Percentiles rank a stretch among this genome's conserved stretches.
phyloP scores from a whole-genome alignment of 1,284 basidiomycete genomes.

The Cutaneotrichosporon curvatum region DNA sequence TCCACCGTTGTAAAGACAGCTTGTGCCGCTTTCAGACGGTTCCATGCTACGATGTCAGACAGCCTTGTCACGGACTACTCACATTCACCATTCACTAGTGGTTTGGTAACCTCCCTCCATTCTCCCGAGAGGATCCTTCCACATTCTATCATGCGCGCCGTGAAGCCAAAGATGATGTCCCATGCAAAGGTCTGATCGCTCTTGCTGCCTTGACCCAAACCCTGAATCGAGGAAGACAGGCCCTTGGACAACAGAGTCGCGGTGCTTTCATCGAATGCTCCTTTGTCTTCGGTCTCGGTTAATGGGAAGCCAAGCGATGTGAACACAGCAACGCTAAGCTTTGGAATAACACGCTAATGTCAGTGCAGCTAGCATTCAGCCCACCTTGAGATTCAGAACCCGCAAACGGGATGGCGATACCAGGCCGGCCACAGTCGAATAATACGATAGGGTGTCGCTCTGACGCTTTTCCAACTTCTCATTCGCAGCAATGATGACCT shows the following conservation, averaged over 20 bases:
- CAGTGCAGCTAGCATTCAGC: neutral
- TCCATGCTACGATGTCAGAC: conserved; percentile 16
- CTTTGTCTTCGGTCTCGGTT: neutral
- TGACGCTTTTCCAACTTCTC: conserved; percentile 8
- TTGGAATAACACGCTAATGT: conserved; percentile 4
- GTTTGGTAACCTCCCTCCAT: neutral
- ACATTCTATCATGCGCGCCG: conserved; percentile 13
- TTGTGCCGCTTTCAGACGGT: conserved; percentile 22
- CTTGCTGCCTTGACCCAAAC: conserved; percentile 18
- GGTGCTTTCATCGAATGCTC: neutral
- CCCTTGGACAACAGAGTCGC: conserved; percentile 11
- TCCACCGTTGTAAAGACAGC: conserved; percentile 18
- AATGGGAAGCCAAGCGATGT: conserved; percentile 6
- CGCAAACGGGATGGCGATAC: conserved; percentile 15
- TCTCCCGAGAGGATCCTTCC: conserved; percentile 4
- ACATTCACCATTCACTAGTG: no score
- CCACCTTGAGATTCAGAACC: conserved; percentile 22
- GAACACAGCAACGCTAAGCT: conserved; percentile 8
- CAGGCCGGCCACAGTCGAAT: conserved; percentile 14
- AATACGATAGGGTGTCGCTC: conserved; percentile 5
- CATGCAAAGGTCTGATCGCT: conserved; percentile 14
- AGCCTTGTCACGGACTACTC: neutral
- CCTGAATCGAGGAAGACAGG: conserved; percentile 13
- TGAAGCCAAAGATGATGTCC: conserved; percentile 16
- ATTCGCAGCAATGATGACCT: conserved; percentile 18